Percentiles rank a stretch among this genome's conserved stretches.
Evolutionary conservation across 345 rosid species (phyloP).

Genomic region (Brassica juncea): DNA sequence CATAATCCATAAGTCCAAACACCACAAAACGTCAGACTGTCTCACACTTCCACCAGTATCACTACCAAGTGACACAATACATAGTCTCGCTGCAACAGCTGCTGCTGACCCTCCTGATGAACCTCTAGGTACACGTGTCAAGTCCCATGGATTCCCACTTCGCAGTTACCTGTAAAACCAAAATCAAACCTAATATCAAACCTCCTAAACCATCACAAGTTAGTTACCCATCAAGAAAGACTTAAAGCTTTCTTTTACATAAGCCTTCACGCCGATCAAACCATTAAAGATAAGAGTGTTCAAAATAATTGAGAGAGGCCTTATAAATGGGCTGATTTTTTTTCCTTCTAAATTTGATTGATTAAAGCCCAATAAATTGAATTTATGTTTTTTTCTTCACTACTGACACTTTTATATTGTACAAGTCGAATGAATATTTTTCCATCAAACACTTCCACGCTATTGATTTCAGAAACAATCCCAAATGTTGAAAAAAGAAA

Average conservation of each 20-base stretch:
- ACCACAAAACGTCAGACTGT: too few relatives aligned
- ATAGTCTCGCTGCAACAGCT: constrained; percentile 87
- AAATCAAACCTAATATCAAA: constrained; percentile 34
- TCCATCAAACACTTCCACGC: not conserved
- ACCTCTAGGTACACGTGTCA: constrained; percentile 85
- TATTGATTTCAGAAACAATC: too few relatives aligned
- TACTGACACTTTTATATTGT: not conserved
- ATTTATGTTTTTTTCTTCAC: too few relatives aligned
- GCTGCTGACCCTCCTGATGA: constrained; percentile 97
- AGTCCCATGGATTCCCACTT: constrained; percentile 92
- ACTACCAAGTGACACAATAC: constrained; percentile 89
- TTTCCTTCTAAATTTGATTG: too few relatives aligned
- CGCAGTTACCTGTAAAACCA: constrained; percentile 64
- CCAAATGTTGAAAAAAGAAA: not conserved
- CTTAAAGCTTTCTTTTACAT: too few relatives aligned
- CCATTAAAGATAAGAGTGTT: not conserved
- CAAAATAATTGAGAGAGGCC: not conserved
- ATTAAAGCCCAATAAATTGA: not conserved
- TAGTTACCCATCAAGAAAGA: not conserved
- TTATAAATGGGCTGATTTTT: not conserved
- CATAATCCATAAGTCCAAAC: not conserved
- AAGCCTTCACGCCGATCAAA: too few relatives aligned
- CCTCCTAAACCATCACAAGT: not conserved
- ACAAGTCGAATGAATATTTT: not conserved
- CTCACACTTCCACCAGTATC: constrained; percentile 80